These are phyloP conservation scores for Aspergillus fischeri DNA, from an alignment of 2,329 filamentous ascomycete species.

Conservation along the genomic window DNA sequence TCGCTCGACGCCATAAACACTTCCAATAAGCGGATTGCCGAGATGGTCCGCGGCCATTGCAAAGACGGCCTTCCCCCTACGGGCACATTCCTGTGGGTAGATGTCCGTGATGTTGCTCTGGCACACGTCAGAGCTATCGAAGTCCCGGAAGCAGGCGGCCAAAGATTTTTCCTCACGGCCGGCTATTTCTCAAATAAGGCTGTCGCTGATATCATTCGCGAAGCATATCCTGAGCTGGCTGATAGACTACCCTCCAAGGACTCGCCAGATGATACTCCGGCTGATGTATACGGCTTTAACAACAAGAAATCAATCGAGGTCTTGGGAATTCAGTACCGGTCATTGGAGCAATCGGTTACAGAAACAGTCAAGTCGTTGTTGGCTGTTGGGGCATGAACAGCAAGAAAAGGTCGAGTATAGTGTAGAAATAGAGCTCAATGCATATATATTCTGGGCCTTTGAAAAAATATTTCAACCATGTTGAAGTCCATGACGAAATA, in stretches of 20 bases:
- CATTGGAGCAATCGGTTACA: slow-evolving; percentile 35
- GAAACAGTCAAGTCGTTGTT: slow-evolving; percentile 37
- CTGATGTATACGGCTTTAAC: slow-evolving; percentile 31
- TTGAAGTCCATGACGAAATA: too few species aligned
- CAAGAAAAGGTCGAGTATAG: not conserved
- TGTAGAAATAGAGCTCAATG: not conserved
- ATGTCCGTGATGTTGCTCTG: slow-evolving; percentile 47
- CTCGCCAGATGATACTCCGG: slow-evolving; percentile 26
- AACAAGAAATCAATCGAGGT: slow-evolving; percentile 40
- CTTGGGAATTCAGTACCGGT: slow-evolving; percentile 38
- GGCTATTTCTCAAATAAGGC: slow-evolving; percentile 42
- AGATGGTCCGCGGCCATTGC: slow-evolving; percentile 60
- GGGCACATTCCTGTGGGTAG: slow-evolving; percentile 56
- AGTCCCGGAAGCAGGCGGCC: slow-evolving; percentile 41
- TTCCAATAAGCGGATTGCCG: slow-evolving; percentile 64
- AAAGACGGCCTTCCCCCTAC: slow-evolving; percentile 57
- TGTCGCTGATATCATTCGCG: slow-evolving; percentile 38
- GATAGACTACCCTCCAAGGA: slow-evolving; percentile 39
- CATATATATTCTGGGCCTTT: not conserved
- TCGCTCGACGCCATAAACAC: slow-evolving; percentile 65
- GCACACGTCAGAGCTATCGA: slow-evolving; percentile 47
- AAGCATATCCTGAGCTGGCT: slow-evolving; percentile 41
- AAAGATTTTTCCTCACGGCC: slow-evolving; percentile 44
- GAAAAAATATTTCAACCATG: too few species aligned
- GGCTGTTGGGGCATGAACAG: slow-evolving; percentile 27